phyloP scores from a whole-genome alignment of 108 stramenopile species.

The Epithemia pelagica region DNA sequence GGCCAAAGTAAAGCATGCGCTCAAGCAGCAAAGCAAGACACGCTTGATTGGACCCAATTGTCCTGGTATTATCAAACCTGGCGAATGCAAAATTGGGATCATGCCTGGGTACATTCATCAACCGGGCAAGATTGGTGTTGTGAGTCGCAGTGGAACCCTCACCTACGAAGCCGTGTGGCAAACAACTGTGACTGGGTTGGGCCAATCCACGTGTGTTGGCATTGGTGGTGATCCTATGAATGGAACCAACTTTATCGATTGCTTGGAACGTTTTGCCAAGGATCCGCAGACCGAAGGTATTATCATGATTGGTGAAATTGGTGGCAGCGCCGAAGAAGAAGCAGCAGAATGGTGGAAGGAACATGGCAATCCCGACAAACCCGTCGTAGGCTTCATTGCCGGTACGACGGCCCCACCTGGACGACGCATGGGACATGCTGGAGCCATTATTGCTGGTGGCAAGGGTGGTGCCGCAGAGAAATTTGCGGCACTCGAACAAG shows the following conservation, averaged over 20 bases:
- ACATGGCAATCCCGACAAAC: slow-evolving; percentile 95
- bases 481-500: slow-evolving; percentile 90
- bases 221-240: slow-evolving; percentile 99
- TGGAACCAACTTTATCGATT: slow-evolving; percentile 99
- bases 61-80: slow-evolving; percentile 99
- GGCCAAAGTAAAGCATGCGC: slow-evolving; percentile 90
- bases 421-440: slow-evolving; percentile 99
- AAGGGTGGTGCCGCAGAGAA: slow-evolving; percentile 95
- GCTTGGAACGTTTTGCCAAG: slow-evolving; percentile 93
- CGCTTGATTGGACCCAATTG: slow-evolving; percentile 98
- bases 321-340: slow-evolving; percentile 96
- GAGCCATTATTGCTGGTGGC: slow-evolving; percentile 97
- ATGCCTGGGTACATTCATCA: slow-evolving; percentile 99
- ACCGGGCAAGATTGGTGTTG: slow-evolving; percentile 95
- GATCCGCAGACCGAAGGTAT: slow-evolving; percentile 98
- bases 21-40: slow-evolving; percentile 72
- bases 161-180: slow-evolving; percentile 99
- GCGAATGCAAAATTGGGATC: slow-evolving; percentile 99
- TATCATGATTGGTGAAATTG: slow-evolving; percentile 99
- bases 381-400: slow-evolving; percentile 99
- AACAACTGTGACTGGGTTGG: slow-evolving; percentile 93
- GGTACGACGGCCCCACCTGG: slow-evolving; percentile 99
- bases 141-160: slow-evolving; percentile 91
- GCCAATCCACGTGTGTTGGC: slow-evolving; percentile 96
- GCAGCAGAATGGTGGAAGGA: slow-evolving; percentile 97